Percentiles rank a stretch among this genome's conserved stretches.
phyloP scores from a whole-genome alignment of 495 filamentous ascomycete species.

The Aspergillus ellipticus region DNA sequence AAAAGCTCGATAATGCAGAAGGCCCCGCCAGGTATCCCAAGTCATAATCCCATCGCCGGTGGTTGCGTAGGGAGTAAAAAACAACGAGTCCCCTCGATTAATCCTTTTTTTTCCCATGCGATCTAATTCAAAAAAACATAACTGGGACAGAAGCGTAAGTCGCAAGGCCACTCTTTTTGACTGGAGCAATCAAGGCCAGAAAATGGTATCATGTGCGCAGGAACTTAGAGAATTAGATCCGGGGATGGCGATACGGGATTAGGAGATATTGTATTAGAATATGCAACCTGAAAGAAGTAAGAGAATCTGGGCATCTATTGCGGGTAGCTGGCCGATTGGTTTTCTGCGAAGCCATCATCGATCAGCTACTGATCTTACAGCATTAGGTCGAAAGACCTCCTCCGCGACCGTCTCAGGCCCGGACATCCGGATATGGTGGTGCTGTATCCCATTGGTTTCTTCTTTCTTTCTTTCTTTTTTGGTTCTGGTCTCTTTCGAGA shows the following conservation, averaged over 20 bases:
- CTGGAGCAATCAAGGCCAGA: conserved; percentile 33
- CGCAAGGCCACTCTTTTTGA: conserved; percentile 37
- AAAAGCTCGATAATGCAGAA: conserved; percentile 20
- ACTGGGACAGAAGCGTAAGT: conserved; percentile 29
- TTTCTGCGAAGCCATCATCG: conserved; percentile 36
- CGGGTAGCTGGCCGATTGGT: conserved; percentile 41
- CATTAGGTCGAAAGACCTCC: conserved; percentile 23
- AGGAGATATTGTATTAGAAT: conserved; percentile 39
- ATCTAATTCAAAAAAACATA: conserved; percentile 36
- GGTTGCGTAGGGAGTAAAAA: conserved; percentile 17
- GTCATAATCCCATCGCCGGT: conserved; percentile 16
- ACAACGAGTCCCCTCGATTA: conserved; percentile 10
- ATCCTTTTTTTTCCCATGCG: conserved; percentile 24
- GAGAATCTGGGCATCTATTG: conserved; percentile 35
- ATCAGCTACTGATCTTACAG: conserved; percentile 26
- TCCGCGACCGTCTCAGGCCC: conserved; percentile 5
- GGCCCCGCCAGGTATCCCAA: conserved; percentile 22
- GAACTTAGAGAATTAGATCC: conserved; percentile 34
- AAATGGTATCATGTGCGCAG: conserved; percentile 45
- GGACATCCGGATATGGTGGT: conserved; percentile 5
- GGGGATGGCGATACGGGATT: conserved; percentile 36
- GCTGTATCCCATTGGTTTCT: conserved; percentile 16
- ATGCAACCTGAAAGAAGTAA: conserved; percentile 24
- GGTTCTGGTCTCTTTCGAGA: conserved; percentile 3
- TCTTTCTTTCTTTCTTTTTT: conserved; percentile 6